phyloP scores from a whole-genome alignment of 805 yeast genomes.

The Zygotorulaspora sp. region DNA sequence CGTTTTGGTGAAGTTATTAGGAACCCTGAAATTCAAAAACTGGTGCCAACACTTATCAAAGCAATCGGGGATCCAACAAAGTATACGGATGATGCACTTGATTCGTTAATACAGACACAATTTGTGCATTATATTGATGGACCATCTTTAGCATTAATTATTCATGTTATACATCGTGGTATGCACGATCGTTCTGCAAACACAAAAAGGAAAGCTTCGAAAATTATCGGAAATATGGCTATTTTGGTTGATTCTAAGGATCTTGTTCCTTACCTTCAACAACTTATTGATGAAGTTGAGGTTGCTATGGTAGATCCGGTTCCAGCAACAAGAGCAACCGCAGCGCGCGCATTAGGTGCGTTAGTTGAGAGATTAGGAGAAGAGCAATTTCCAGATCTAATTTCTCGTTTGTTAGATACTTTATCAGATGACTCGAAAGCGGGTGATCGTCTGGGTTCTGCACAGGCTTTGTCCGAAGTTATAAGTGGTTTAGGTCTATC shows the following conservation, averaged over 20 bases:
- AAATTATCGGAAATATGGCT: constrained; percentile 98
- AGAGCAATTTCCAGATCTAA: constrained; percentile 86
- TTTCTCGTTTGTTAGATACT: constrained; percentile 71
- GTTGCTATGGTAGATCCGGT: constrained; percentile 98
- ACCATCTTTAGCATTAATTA: constrained; percentile 91
- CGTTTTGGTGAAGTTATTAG: constrained; percentile 95
- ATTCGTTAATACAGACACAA: constrained; percentile 80
- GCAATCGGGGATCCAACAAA: constrained; percentile 97
- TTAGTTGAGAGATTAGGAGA: constrained; percentile 95
- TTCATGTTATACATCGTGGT: constrained; percentile 93
- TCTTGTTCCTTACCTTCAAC: constrained; percentile 73
- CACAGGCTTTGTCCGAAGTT: constrained; percentile 94
- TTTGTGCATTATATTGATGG: constrained; percentile 98
- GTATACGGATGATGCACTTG: constrained; percentile 82
- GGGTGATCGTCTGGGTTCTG: constrained; percentile 94
- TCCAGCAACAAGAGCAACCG: constrained; percentile 94
- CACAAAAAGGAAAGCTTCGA: constrained; percentile 90
- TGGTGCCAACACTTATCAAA: constrained; percentile 79
- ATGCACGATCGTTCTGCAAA: constrained; percentile 91
- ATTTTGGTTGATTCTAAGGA: constrained; percentile 87
- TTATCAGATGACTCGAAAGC: constrained; percentile 71
- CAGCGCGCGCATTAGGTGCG: constrained; percentile 95
- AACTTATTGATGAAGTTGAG: constrained; percentile 77
- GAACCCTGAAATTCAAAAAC: constrained; percentile 91
- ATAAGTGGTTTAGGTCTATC: constrained; percentile 84